Evolutionary conservation across 371 early-diverging fungal species (phyloP).

Genomic region (Dinochytrium kinnereticum): DNA sequence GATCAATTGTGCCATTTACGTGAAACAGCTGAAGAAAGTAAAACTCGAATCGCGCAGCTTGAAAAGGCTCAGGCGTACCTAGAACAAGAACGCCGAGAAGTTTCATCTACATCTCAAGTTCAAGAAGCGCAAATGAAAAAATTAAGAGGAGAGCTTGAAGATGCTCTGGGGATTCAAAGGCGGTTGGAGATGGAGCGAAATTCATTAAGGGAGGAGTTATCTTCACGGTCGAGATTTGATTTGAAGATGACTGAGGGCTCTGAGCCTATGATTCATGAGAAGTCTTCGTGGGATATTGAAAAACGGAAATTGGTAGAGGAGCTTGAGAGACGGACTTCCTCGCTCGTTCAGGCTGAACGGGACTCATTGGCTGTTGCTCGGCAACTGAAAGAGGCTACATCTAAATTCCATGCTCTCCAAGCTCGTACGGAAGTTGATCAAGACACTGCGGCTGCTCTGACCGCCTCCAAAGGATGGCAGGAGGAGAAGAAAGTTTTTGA

Average conservation of each 20-base stretch:
- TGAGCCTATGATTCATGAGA: neutral
- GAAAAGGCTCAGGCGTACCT: slow-evolving; percentile 10
- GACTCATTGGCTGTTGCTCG: slow-evolving; percentile 1
- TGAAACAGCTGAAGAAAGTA: slow-evolving; percentile 3
- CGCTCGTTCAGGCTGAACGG: slow-evolving; percentile 6
- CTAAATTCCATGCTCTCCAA: neutral
- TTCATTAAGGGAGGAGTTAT: neutral
- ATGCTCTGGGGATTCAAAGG: slow-evolving; percentile 13
- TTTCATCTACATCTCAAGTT: neutral
- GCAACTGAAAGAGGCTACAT: neutral
- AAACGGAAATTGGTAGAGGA: slow-evolving; percentile 1
- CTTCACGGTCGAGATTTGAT: neutral
- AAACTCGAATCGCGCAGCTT: neutral
- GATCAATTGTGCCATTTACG: neutral
- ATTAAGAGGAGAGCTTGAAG: slow-evolving; percentile 2
- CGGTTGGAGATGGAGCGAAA: slow-evolving; percentile 1
- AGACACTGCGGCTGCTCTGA: neutral
- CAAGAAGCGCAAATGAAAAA: slow-evolving; percentile 3
- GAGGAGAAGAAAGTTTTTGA: neutral
- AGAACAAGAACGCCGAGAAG: neutral
- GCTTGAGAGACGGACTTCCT: neutral
- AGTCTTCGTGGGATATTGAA: neutral
- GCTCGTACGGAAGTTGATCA: neutral
- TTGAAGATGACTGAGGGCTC: neutral
- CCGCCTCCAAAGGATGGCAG: neutral